A percentile compares a stretch with the other conserved stretches of the same genome.
Conservation (phyloP, 2,329 filamentous ascomycete genomes). For the Verticillium klebahnii region DNA sequence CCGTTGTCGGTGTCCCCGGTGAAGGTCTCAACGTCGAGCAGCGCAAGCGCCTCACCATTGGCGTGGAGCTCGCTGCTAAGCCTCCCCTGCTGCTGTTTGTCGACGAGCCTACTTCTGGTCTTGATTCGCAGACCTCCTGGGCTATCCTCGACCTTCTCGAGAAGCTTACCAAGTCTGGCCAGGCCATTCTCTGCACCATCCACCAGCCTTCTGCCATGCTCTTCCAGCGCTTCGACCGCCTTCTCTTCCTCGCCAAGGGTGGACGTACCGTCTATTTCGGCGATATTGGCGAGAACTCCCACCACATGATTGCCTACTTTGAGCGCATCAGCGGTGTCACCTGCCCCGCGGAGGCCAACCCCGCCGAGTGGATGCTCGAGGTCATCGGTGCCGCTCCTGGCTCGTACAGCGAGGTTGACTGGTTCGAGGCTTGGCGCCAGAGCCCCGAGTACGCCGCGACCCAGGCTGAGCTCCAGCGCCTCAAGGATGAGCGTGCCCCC, state of each 20-base stretch:
- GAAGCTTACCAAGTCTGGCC: conserved; percentile 82
- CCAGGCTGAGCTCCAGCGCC: conserved; percentile 51
- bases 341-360: conserved; percentile 68
- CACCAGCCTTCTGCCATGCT: conserved; percentile 96
- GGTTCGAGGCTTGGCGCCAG: conserved; percentile 58
- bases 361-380: conserved; percentile 75
- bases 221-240: conserved; percentile 83
- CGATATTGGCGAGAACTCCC: conserved; percentile 67
- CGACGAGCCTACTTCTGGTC: conserved; percentile 90
- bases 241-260: conserved; percentile 72
- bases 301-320: conserved; percentile 68
- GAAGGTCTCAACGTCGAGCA: conserved; percentile 75
- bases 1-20: conserved; percentile 83
- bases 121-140: conserved; percentile 92
- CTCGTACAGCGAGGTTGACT: conserved; percentile 58
- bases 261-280: conserved; percentile 80
- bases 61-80: conserved; percentile 92
- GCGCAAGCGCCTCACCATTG: conserved; percentile 79
- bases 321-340: conserved; percentile 62
- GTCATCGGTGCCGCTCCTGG: conserved; percentile 61
- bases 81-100: conserved; percentile 86
- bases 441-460: conserved; percentile 53
- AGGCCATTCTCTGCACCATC: conserved; percentile 94
- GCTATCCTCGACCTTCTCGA: conserved; percentile 83
- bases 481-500: conserved; percentile 44